These are phyloP conservation scores for Acer saccharum DNA, from an alignment of 345 rosid genomes.

Conservation along the genomic window DNA sequence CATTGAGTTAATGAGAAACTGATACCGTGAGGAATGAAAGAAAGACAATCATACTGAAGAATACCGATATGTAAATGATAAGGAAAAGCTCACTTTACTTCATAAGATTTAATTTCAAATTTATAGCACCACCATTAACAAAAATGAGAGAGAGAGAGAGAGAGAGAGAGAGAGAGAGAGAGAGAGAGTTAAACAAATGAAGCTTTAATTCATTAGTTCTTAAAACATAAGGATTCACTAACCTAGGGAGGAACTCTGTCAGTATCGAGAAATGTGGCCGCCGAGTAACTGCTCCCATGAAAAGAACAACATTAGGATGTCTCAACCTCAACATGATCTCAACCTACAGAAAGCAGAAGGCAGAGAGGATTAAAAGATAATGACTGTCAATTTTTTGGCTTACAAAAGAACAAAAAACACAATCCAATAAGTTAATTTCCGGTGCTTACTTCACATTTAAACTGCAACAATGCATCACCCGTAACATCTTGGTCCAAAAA, in stretches of 20 bases:
- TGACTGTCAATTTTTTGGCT: slow-evolving; percentile 17
- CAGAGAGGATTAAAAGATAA: slow-evolving; percentile 14
- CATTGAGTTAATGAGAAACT: not conserved
- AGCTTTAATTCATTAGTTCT: slow-evolving; percentile 7
- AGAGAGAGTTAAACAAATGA: not conserved
- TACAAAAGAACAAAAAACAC: slow-evolving; percentile 3
- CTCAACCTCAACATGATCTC: slow-evolving; percentile 94
- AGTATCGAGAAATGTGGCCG: slow-evolving; percentile 89
- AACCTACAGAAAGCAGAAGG: slow-evolving; percentile 47
- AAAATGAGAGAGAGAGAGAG: not conserved
- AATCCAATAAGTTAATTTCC: slow-evolving; percentile 15
- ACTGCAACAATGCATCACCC: slow-evolving; percentile 88
- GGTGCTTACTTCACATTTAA: slow-evolving; percentile 78
- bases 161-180: too few species aligned
- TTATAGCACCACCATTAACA: not conserved
- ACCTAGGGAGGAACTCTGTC: slow-evolving; percentile 99
- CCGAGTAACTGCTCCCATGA: slow-evolving; percentile 98
- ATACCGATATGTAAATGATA: not conserved
- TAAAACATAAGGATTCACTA: slow-evolving; percentile 15
- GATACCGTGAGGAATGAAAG: not conserved
- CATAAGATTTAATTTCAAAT: not conserved
- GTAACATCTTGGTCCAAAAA: slow-evolving; percentile 90
- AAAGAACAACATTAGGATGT: slow-evolving; percentile 97
- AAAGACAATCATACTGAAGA: not conserved
- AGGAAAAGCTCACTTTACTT: not conserved